Conservation (phyloP, 352 stramenopile species). For the Globisporangium nagaii region DNA sequence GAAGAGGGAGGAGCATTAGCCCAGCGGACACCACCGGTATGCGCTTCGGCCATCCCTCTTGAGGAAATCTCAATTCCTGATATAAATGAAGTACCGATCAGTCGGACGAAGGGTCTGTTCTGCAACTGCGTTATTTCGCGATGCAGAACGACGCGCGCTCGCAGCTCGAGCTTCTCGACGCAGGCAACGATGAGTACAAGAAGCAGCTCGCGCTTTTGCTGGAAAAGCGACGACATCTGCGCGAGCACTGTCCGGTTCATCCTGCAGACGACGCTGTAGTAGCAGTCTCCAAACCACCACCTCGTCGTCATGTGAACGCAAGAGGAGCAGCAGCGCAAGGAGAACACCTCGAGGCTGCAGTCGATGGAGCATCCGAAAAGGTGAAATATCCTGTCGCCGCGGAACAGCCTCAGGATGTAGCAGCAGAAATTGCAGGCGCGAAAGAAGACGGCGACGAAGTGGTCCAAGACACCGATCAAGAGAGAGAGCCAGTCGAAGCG, state of each 20-base stretch:
- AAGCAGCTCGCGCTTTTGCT: conserved; percentile 40
- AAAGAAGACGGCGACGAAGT: background rate
- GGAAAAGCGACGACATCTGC: conserved; percentile 29
- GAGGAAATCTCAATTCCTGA: background rate
- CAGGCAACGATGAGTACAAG: conserved; percentile 28
- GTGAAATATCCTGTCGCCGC: background rate
- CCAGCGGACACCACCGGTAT: conserved; percentile 21
- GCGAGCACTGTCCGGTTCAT: conserved; percentile 15
- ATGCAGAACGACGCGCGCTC: conserved; percentile 49
- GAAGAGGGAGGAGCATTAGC: conserved; percentile 15
- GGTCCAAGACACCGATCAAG: too few relatives aligned
- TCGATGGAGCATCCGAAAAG: background rate
- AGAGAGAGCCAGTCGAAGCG: background rate
- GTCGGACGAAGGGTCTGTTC: background rate
- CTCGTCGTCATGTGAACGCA: background rate
- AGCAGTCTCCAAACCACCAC: conserved; percentile 1
- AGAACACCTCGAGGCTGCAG: background rate
- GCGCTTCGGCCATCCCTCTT: conserved; percentile 13
- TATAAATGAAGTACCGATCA: background rate
- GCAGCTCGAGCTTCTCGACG: conserved; percentile 10
- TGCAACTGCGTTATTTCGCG: conserved; percentile 8
- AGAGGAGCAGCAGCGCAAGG: background rate
- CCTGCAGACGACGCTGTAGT: background rate
- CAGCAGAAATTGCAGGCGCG: background rate
- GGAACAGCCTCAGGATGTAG: background rate